Base-by-base conservation (phyloP, 805 yeast species). In the Spathaspora arborariae region DNA sequence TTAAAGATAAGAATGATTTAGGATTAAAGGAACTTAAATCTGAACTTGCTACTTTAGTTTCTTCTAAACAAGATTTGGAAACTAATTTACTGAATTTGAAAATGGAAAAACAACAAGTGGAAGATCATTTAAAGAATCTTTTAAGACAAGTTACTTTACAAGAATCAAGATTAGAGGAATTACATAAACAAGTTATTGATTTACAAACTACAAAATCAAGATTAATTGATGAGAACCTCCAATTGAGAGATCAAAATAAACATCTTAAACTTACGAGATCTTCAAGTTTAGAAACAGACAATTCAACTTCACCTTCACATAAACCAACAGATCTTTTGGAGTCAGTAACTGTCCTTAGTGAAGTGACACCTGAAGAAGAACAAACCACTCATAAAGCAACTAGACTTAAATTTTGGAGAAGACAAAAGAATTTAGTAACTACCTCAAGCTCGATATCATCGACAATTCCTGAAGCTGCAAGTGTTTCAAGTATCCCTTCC, bases 381-480 rank as follows among this genome's bases (percentile, higher is more conserved):
- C 55, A 55, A 4, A 68, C 68, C 39, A 63, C 72, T 1, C 74
- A 68, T 42, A 68, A 65, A 50, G 75, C 75, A 2, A 70, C 76
- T 1, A 60, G 74, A 46, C 62, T 72, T 52, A 67, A 63, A 51
- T 72, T 72, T 54, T 72, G 77, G 77, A 61, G 75, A 54, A 58
- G 75, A 45, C 74, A 73, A 8, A 70, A 70, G 50, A 59, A 41
- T 15, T 38, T 46, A 22, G 39, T 37, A 13, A 7, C 39, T 13
- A 37, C 39, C 18, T 35, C 38, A 18, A 18, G 41, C 40, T 1
- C 26, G 9, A 2, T 11, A 26, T 16, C 41, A 38, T 15, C 48
- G 38, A 41, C 50, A 39, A 41, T 30, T 13, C 21, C 51, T 38
- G 27, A 19, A 33, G 15, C 45, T 30, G n/a, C 24, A 24, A 42